Base-by-base conservation (phyloP, 2,329 filamentous ascomycete genomes). In the Catunica adiposa region DNA sequence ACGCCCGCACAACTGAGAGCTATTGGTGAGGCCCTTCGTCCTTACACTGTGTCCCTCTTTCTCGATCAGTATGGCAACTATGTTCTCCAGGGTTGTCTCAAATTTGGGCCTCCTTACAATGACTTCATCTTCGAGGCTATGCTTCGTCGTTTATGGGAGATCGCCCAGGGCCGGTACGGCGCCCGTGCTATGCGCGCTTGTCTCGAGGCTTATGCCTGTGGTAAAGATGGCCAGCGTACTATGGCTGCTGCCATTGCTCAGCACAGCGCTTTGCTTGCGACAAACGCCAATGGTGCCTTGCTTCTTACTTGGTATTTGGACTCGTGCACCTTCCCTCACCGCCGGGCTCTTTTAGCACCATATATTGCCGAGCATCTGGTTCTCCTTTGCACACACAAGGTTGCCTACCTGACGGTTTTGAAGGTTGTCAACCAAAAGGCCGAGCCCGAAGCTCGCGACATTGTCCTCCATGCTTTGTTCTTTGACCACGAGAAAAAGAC, bases 381-480 rank as follows among this genome's bases (percentile, higher is more conserved):
- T 23, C 88, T 96, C 66, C 77, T 98, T 5, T 97, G 92, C 75
- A 97, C 92, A 0, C 92, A 98, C 75, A 97, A 97, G 74, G 90
- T 98, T 56, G 92, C 92, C 0, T 97, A 97, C 65, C 75, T 97
- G 59, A 98, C 92, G 0, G 90, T 98, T 1, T 75, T 98, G 57
- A 98, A 98, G 73, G 89, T 97, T 53, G 94, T 98, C 69, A 98
- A 98, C 67, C 92, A 98, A 69, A 89, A 94, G 66, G 86, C 89
- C 34, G 92, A 98, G 70, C 77, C 86, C 0, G 90, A 97, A 59
- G 92, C 92, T 2, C 81, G 92, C 11, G 90, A 98, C 64, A 85
- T 80, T 51, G 87, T 98, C 40, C 74, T 97, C 42, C 84, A 88
- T 66, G 89, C 90, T 1, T 73, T 98, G 34, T 97, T 98, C 76